A percentile compares a stretch with the other conserved stretches of the same genome.
These are phyloP conservation scores for Fusarium sp. DNA, from an alignment of 2,329 filamentous ascomycete species.

Conservation along the genomic window DNA sequence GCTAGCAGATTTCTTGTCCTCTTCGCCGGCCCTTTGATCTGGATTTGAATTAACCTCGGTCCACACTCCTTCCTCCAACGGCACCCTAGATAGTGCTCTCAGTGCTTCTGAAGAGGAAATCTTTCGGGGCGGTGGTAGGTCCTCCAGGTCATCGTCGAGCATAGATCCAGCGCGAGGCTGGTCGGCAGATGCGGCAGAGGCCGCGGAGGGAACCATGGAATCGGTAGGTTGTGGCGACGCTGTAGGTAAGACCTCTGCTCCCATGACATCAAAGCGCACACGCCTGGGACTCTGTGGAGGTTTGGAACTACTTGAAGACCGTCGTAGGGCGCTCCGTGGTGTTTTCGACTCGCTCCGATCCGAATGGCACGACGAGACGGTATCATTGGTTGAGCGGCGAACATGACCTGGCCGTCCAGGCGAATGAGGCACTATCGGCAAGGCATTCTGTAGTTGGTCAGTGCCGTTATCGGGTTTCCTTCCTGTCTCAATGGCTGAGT, in stretches of 20 bases:
- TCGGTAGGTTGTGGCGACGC: slow-evolving; percentile 59
- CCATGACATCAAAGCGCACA: slow-evolving; percentile 70
- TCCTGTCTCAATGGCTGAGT: slow-evolving; percentile 38
- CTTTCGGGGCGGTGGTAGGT: slow-evolving; percentile 58
- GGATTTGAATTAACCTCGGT: slow-evolving; percentile 55
- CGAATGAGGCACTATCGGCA: slow-evolving; percentile 30
- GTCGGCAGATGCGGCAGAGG: slow-evolving; percentile 40
- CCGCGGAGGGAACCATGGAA: slow-evolving; percentile 42
- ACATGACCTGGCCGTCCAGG: slow-evolving; percentile 48
- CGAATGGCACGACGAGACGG: slow-evolving; percentile 61
- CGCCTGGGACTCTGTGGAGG: slow-evolving; percentile 64
- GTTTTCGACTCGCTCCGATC: slow-evolving; percentile 61
- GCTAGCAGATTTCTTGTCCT: slow-evolving; percentile 22
- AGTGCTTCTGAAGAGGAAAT: slow-evolving; percentile 65
- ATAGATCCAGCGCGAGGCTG: slow-evolving; percentile 44
- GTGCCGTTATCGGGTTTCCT: slow-evolving; percentile 20
- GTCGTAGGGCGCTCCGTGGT: slow-evolving; percentile 66
- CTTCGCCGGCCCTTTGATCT: slow-evolving; percentile 39
- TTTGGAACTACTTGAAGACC: slow-evolving; percentile 62
- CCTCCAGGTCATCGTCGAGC: slow-evolving; percentile 52
- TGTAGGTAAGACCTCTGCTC: slow-evolving; percentile 68
- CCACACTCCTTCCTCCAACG: slow-evolving; percentile 62
- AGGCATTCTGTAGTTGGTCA: slow-evolving; percentile 25
- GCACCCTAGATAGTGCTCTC: slow-evolving; percentile 60
- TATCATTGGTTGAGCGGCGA: slow-evolving; percentile 57